Percentiles rank a stretch among this genome's conserved stretches.
phyloP scores from a whole-genome alignment of 805 yeast genomes.

The Kazachstania viticola region DNA sequence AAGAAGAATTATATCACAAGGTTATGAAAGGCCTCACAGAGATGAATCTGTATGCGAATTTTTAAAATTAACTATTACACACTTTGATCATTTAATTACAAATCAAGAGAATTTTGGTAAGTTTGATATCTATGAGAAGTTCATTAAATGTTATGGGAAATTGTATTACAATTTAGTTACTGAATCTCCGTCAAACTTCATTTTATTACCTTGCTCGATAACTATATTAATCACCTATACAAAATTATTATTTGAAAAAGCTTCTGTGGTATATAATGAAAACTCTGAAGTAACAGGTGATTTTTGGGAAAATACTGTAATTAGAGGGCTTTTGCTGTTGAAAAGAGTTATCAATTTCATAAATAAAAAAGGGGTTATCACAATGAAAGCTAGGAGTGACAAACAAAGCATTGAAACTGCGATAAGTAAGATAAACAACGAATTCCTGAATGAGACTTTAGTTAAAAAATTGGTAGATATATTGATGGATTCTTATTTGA shows the following conservation, averaged over 20 bases:
- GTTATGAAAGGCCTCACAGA: constrained; percentile 59
- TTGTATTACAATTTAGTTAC: constrained; percentile 49
- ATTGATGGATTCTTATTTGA: constrained; percentile 61
- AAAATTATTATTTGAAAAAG: constrained; percentile 49
- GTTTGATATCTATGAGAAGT: constrained; percentile 45
- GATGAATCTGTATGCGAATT: constrained; percentile 46
- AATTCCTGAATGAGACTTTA: constrained; percentile 47
- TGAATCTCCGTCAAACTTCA: constrained; percentile 56
- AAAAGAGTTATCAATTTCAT: constrained; percentile 53
- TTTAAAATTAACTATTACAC: constrained; percentile 41
- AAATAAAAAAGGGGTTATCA: constrained; percentile 55
- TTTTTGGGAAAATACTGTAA: constrained; percentile 66
- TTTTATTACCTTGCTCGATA: constrained; percentile 52
- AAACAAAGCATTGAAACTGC: constrained; percentile 53
- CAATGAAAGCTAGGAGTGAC: constrained; percentile 52
- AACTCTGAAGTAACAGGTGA: constrained; percentile 38
- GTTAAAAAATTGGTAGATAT: constrained; percentile 51
- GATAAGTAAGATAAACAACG: constrained; percentile 36
- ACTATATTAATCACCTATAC: constrained; percentile 53
- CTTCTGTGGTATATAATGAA: constrained; percentile 49
- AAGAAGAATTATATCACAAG: constrained; percentile 65
- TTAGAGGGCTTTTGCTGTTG: constrained; percentile 52
- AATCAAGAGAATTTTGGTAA: constrained; percentile 39
- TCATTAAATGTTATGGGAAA: constrained; percentile 65
- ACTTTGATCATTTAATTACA: constrained; percentile 45